Conservation (phyloP, 2,329 filamentous ascomycete genomes). For the Hypoxylon sp. region DNA sequence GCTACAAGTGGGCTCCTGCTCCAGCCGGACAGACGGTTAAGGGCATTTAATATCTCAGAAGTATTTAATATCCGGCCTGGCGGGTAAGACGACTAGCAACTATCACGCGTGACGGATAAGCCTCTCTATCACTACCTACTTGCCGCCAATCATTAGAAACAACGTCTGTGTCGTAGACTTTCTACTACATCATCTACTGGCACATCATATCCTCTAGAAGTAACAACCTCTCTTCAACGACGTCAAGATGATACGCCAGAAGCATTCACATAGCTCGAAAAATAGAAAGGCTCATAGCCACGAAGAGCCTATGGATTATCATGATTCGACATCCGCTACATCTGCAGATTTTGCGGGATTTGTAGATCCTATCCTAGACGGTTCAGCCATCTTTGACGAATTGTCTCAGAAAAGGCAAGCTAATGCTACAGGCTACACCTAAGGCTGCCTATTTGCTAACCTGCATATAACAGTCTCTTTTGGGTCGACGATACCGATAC, state of each 20-base stretch:
- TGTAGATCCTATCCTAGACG: constrained; percentile 39
- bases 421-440: background rate
- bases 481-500: constrained; percentile 44
- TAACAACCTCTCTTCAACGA: constrained; percentile 23
- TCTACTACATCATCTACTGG: constrained; percentile 23
- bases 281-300: constrained; percentile 31
- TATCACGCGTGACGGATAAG: constrained; percentile 25
- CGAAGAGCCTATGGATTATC: constrained; percentile 24
- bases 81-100: constrained; percentile 37
- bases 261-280: constrained; percentile 35
- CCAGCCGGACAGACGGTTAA: constrained; percentile 35
- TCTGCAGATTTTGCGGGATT: constrained; percentile 40
- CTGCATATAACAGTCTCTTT: constrained; percentile 32
- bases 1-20: constrained; percentile 23
- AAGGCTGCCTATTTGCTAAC: constrained; percentile 14
- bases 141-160: constrained; percentile 36
- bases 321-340: constrained; percentile 19
- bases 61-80: constrained; percentile 45
- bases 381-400: constrained; percentile 43
- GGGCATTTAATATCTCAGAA: constrained; percentile 44
- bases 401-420: constrained; percentile 43
- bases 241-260: constrained; percentile 41
- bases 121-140: constrained; percentile 19
- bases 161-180: constrained; percentile 16
- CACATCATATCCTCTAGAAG: constrained; percentile 16